Base-by-base conservation (phyloP, 2,329 filamentous ascomycete species). In the Pseudocercospora eumusae region DNA sequence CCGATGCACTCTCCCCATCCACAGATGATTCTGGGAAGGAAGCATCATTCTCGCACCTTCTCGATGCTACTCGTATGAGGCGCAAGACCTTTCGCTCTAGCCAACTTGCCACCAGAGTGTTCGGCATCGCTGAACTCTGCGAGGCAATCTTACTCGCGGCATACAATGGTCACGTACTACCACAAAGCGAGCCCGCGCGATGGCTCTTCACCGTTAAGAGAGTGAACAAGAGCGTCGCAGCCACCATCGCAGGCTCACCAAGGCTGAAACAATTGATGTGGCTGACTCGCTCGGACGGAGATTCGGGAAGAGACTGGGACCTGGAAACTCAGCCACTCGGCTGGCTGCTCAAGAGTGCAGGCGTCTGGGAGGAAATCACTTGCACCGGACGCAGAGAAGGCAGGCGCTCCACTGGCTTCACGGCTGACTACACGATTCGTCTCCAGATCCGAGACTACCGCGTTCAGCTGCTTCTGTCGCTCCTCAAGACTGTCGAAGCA, bases 141-240 rank as follows among this genome's bases (percentile, higher is more conserved):
- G 57, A 60, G n/a, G 47, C 23, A 0, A 56, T 60, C 31, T 21
- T 60, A 4, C 42, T 59, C 15, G 21, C 57, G 44, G 25, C 49
- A 25, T 21, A 45, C 20, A 33, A 42, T 45, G 18, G 8, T 21
- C 4, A 6, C 10, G 15, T 23, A 13, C 31, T 50, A 18, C 27
- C 23, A 40, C 18, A 3, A 5, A 3, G 2, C 8, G 45, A 20
- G 28, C 57, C 4, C 18, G 15, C 18, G 11, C 36, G 6, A 2
- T 59, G 20, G 47, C 57, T 42, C 0, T 59, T 36, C 42, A 31
- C 13, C 1, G 8, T 47, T 2, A 36, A 56, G 8, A 8, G 52
- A 11, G 58, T 56, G 0, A 50, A 40, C 20, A 55, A 49, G 21
- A 45, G 40, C 18, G 21, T 60, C 23, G n/a, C 18, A 7, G 15